Percentiles rank a stretch among this genome's conserved stretches.
Conservation (phyloP, 2,329 filamentous ascomycete genomes). For the Zasmidium cellare region DNA sequence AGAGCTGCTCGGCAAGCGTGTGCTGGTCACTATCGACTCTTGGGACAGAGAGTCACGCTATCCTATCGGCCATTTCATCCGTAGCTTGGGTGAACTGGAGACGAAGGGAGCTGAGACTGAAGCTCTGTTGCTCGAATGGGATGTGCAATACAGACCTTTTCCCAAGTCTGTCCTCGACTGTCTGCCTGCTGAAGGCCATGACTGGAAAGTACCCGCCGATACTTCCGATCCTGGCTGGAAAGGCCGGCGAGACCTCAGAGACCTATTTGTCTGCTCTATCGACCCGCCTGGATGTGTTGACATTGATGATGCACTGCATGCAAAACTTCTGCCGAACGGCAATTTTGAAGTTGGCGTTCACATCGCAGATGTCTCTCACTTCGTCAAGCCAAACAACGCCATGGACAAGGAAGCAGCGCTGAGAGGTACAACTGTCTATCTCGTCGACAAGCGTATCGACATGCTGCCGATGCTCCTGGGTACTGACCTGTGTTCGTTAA, state of each 20-base stretch:
- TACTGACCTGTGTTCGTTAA: conserved; percentile 93
- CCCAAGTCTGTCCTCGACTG: conserved; percentile 95
- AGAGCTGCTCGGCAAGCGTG: conserved; percentile 85
- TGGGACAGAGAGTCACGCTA: conserved; percentile 95
- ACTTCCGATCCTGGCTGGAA: conserved; percentile 83
- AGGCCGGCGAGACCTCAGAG: conserved; percentile 78
- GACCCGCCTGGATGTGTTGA: conserved; percentile 95
- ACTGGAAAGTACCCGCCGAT: conserved; percentile 86
- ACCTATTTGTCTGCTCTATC: conserved; percentile 92
- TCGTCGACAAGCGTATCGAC: conserved; percentile 98
- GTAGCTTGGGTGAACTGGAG: conserved; percentile 88
- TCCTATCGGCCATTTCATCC: conserved; percentile 89
- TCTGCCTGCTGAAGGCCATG: conserved; percentile 84
- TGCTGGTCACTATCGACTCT: conserved; percentile 88
- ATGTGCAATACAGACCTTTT: conserved; percentile 96
- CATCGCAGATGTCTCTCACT: conserved; percentile 98
- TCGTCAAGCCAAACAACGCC: conserved; percentile 93
- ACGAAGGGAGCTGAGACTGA: conserved; percentile 98
- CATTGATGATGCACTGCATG: conserved; percentile 96
- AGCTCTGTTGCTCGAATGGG: conserved; percentile 88
- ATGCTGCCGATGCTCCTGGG: conserved; percentile 97
- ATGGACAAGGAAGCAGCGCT: conserved; percentile 96
- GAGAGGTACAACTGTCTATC: conserved; percentile 92
- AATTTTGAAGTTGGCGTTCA: conserved; percentile 97
- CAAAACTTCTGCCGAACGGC: conserved; percentile 79